Base-by-base conservation (phyloP, 495 filamentous ascomycete genomes). In the Articulospora tetracladia region DNA sequence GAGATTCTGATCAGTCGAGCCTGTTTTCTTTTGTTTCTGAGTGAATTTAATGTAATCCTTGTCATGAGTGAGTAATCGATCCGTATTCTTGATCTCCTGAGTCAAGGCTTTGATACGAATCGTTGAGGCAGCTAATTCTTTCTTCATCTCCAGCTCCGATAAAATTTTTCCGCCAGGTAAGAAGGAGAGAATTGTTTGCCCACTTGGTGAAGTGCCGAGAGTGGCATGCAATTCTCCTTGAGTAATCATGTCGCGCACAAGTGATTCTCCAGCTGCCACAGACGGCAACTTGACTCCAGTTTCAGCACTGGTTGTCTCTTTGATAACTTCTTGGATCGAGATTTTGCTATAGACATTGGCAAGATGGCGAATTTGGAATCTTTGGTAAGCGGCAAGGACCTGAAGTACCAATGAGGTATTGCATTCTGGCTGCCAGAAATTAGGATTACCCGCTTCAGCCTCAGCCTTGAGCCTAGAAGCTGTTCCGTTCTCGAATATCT, bases 401-500 rank as follows among this genome's bases (percentile, higher is more conserved):
- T 76, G 83, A 15, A 69, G 57, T 22, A 82, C 55, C 34, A 83
- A 66, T 7, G 70, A 70, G n/a, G 68, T 60, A 64, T 81, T 83
- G 46, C 67, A 70, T 54, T 83, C 89, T 51, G 78, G 74, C 44
- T 63, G 44, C 87, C 89, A 95, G 26, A 84, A 65, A 13, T 77
- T 66, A 3, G 39, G 39, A 49, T 69, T 58, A n/a, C 80, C 83
- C 15, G 73, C 67, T 20, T 85, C 76, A 30, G 80, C 73, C 68
- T 93, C 89, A 11, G 76, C 72, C 60, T 76, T 76, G 20, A 94
- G 73, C 58, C 73, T 77, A 1, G 75, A 71, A 13, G 80, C 74
- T 52, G 86, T 79, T 15, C 80, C 76, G 39, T 77, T 70, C 65
- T 85, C 80, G 65, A 96, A 98, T 7, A 85, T 77, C 7, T 80